Conservation (phyloP, 2,329 filamentous ascomycete genomes). For the Tolypocladium tropicale region DNA sequence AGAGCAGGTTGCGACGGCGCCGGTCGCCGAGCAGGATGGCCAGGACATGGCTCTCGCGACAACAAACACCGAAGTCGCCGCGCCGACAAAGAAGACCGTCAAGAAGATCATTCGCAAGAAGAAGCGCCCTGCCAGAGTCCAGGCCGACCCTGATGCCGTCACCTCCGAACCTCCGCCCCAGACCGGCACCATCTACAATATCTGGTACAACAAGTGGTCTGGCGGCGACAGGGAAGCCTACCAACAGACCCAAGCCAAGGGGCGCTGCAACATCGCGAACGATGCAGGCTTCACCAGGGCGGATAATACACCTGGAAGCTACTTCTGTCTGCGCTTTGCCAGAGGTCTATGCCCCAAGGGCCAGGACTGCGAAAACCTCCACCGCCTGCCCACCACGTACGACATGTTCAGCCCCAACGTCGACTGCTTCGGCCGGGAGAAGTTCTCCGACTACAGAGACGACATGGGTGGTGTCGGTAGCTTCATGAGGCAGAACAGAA, state of each 20-base stretch:
- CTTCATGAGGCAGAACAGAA: slow-evolving; percentile 89
- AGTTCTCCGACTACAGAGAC: slow-evolving; percentile 85
- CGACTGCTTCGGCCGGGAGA: slow-evolving; percentile 84
- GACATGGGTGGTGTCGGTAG: slow-evolving; percentile 96
- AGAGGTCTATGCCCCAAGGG: slow-evolving; percentile 76
- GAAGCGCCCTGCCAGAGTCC: slow-evolving; percentile 76
- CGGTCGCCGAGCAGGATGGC: slow-evolving; percentile 14
- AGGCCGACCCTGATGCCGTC: slow-evolving; percentile 78
- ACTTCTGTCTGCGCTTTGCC: slow-evolving; percentile 89
- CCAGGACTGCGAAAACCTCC: slow-evolving; percentile 87
- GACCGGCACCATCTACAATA: slow-evolving; percentile 93
- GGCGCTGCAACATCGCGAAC: slow-evolving; percentile 74
- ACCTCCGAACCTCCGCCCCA: slow-evolving; percentile 80
- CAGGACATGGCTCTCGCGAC: slow-evolving; percentile 23
- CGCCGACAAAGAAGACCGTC: slow-evolving; percentile 48
- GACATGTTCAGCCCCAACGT: slow-evolving; percentile 91
- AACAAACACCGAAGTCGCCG: slow-evolving; percentile 32
- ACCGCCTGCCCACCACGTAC: slow-evolving; percentile 75
- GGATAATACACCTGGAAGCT: slow-evolving; percentile 67
- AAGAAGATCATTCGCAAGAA: slow-evolving; percentile 93
- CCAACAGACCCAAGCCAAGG: slow-evolving; percentile 74
- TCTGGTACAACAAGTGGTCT: slow-evolving; percentile 89
- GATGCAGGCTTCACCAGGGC: slow-evolving; percentile 73
- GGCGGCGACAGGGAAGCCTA: slow-evolving; percentile 93
- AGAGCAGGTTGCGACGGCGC: slow-evolving; percentile 15